A percentile compares a stretch with the other conserved stretches of the same genome.
Evolutionary conservation across 2,329 filamentous ascomycete genomes (phyloP).

Genomic region (Cytospora schulzeri): DNA sequence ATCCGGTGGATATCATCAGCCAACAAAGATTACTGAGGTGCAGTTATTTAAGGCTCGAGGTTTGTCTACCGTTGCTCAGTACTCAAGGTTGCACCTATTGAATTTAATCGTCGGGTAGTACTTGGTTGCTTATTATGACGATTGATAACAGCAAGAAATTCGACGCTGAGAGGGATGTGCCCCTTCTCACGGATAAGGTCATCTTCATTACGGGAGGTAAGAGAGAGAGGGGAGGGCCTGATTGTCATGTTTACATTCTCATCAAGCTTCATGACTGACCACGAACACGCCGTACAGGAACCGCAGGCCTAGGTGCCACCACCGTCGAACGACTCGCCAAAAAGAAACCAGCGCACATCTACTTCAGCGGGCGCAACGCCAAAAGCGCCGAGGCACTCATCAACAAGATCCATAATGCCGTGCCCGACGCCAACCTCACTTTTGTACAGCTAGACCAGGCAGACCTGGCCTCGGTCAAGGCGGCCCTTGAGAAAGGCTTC

Average conservation of each 20-base stretch:
- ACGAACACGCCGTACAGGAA: too few species aligned
- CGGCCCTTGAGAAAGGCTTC: conserved; percentile 20
- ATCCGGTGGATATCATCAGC: too few species aligned
- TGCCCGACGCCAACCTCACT: conserved; percentile 17
- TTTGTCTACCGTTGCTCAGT: too few species aligned
- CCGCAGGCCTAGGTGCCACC: conserved; percentile 2
- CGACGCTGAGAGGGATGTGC: conserved; percentile 27
- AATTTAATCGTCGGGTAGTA: too few species aligned
- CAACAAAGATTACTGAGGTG: too few species aligned
- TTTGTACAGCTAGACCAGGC: conserved; percentile 39
- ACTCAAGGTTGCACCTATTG: too few species aligned
- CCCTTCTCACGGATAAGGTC: conserved; percentile 3
- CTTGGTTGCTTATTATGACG: too few species aligned
- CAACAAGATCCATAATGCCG: conserved; percentile 38
- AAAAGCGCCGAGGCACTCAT: conserved; percentile 41
- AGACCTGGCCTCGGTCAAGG: conserved; percentile 37
- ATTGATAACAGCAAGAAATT: conserved; percentile 13
- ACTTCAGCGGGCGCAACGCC: conserved; percentile 42
- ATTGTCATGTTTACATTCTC: not conserved
- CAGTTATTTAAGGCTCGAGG: too few species aligned
- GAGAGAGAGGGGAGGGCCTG: not conserved
- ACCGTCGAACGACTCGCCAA: conserved; percentile 2
- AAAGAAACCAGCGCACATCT: conserved; percentile 7
- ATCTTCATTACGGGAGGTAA: conserved; percentile 15
- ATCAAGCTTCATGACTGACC: too few species aligned